phyloP scores from a whole-genome alignment of 2,329 filamentous ascomycete species.

The Fusarium coffeatum region DNA sequence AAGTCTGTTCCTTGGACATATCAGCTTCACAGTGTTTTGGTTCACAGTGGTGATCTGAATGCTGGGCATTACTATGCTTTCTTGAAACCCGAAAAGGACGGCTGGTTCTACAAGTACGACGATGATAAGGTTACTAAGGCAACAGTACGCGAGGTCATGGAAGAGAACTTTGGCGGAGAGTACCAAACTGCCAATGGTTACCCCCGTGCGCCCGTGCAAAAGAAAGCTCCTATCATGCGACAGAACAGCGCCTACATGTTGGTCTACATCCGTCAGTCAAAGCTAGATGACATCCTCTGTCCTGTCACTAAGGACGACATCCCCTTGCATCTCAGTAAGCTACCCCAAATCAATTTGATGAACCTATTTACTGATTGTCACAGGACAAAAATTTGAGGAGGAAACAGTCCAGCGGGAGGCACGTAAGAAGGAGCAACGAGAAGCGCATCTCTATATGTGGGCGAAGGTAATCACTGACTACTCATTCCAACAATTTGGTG shows the following conservation, averaged over 20 bases:
- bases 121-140: slow-evolving; percentile 97
- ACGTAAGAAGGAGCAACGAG: slow-evolving; percentile 87
- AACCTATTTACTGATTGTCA: slow-evolving; percentile 30
- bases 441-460: slow-evolving; percentile 91
- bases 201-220: slow-evolving; percentile 61
- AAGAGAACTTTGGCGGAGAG: slow-evolving; percentile 96
- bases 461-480: slow-evolving; percentile 84
- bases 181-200: slow-evolving; percentile 67
- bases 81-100: slow-evolving; percentile 91
- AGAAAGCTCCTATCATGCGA: slow-evolving; percentile 69
- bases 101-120: slow-evolving; percentile 96
- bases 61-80: slow-evolving; percentile 99
- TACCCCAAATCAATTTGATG: not conserved
- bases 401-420: slow-evolving; percentile 82
- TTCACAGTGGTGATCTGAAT: slow-evolving; percentile 96
- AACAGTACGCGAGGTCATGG: slow-evolving; percentile 88
- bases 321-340: slow-evolving; percentile 80
- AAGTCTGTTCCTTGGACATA: slow-evolving; percentile 91
- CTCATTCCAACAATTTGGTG: slow-evolving; percentile 83
- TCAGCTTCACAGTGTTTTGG: slow-evolving; percentile 92
- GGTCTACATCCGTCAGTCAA: slow-evolving; percentile 92
- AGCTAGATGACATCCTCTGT: slow-evolving; percentile 83
- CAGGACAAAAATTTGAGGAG: slow-evolving; percentile 80
- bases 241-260: slow-evolving; percentile 96
- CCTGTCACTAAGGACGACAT: slow-evolving; percentile 82